Conservation (phyloP, 768 basidiomycete genomes). For the Cystobasidium tubakii region DNA sequence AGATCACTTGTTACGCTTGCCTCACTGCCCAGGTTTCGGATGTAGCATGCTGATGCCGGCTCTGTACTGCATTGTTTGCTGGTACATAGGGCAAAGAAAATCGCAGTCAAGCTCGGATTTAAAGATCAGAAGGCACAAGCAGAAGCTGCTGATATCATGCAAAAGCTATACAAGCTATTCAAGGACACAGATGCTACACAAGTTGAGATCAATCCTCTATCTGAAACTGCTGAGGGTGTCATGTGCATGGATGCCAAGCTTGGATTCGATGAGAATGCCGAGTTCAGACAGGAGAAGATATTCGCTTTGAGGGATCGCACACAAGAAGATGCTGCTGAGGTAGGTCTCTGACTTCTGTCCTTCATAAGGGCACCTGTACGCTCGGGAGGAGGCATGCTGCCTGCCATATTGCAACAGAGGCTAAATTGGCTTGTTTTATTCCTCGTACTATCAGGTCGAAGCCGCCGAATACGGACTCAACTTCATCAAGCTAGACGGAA, state of each 20-base stretch:
- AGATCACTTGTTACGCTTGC: too few species aligned
- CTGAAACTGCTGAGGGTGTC: slow-evolving; percentile 86
- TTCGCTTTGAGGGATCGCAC: slow-evolving; percentile 86
- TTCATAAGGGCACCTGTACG: not conserved
- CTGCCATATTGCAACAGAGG: too few species aligned
- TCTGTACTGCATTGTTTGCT: not conserved
- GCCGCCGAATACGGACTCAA: slow-evolving; percentile 93
- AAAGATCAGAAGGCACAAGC: slow-evolving; percentile 63
- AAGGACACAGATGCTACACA: slow-evolving; percentile 99
- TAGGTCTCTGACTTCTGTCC: not conserved
- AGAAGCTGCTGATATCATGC: slow-evolving; percentile 87
- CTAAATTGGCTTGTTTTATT: too few species aligned
- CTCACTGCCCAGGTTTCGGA: not conserved
- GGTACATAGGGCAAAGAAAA: slow-evolving; percentile 58
- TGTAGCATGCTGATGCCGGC: too few species aligned
- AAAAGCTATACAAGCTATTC: slow-evolving; percentile 90
- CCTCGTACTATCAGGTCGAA: slow-evolving; percentile 57
- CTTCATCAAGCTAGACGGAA: slow-evolving; percentile 98
- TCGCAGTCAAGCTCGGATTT: slow-evolving; percentile 90
- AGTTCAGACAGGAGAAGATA: slow-evolving; percentile 83
- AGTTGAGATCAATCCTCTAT: slow-evolving; percentile 98
- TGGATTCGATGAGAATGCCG: slow-evolving; percentile 99
- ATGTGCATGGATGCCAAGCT: slow-evolving; percentile 99
- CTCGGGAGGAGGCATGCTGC: too few species aligned
- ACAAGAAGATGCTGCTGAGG: slow-evolving; percentile 91